Evolutionary conservation across 2,329 filamentous ascomycete genomes (phyloP), one percentile per base, ranked within the genome.

Genomic region (Colletotrichum tanaceti): DNA sequence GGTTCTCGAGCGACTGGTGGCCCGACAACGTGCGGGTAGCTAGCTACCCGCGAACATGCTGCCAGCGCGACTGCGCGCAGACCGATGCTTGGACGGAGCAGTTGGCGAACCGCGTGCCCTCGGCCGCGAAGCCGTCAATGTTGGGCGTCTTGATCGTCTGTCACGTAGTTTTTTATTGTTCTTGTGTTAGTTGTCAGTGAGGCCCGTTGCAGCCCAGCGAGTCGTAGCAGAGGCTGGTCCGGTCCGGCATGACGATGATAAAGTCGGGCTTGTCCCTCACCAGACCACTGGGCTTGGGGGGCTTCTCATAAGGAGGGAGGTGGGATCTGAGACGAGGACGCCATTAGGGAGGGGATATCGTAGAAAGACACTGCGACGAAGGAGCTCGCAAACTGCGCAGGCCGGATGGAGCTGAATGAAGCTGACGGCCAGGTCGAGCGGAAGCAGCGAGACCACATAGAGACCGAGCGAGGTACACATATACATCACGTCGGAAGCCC

Each of bases 201-300:
- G 9, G 28, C n/a, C 72, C 74, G 2, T 76, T 76, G 52, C 78
- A 82, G 0, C 78, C 78, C 0, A 84, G 72, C 1, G 81, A 78
- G 71, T 84, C 83, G 52, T 80, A 83, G 11, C 82, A 79, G 4
- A 84, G 75, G n/a, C n/a, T n/a, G n/a, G n/a, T n/a, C 73, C 84
- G 82, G 57, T 84, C 82, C 3, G 82, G 82, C 82, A 84, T 84
- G 69, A 84, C 84, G 9, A 84, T 80, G 58, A 82, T 72, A 32
- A 79, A 77, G 62, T 83, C 82, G 16, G 79, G 77, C 18, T 58
- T 73, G 41, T 57, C 58, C 7, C 69, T 63, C 47, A 65, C 65
- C 16, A 73, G 55, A 47, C 70, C 60, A 63, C 67, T 71, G 20
- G 70, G 65, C 64, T 57, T 69, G 7, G 70, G 57, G 1, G 62